phyloP scores from a whole-genome alignment of 1,284 basidiomycete genomes.

The Kalmanozyma brasiliensis region DNA sequence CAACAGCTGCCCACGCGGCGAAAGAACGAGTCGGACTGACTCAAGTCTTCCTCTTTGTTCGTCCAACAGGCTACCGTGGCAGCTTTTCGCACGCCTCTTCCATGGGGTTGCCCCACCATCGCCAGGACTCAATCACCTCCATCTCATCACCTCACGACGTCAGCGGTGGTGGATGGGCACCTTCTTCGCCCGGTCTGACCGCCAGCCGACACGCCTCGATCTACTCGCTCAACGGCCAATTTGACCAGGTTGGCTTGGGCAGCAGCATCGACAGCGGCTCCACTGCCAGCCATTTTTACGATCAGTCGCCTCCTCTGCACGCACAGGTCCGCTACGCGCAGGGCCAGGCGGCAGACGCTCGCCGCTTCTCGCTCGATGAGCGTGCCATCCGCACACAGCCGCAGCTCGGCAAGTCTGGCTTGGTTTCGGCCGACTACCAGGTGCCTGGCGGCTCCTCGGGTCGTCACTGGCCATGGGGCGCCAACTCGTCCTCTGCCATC shows the following conservation, averaged over 20 bases:
- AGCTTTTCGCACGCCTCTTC: conserved; percentile 44
- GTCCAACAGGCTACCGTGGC: conserved; percentile 34
- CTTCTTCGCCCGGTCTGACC: conserved; percentile 44
- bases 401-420: conserved; percentile 40
- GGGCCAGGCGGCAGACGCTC: conserved; percentile 38
- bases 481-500: conserved; percentile 21
- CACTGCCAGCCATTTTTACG: conserved; percentile 45
- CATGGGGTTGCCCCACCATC: conserved; percentile 43
- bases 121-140: conserved; percentile 47
- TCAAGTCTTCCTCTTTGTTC: background rate
- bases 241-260: conserved; percentile 48
- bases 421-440: conserved; percentile 48
- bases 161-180: conserved; percentile 43
- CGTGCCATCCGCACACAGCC: conserved; percentile 46
- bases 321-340: conserved; percentile 48
- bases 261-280: conserved; percentile 45
- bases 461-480: conserved; percentile 54
- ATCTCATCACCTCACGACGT: conserved; percentile 51
- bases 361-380: conserved; percentile 52
- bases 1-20: no score
- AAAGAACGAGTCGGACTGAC: background rate
- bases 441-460: conserved; percentile 28
- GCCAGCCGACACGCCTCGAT: conserved; percentile 49
- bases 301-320: conserved; percentile 47
- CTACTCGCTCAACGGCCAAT: conserved; percentile 50